phyloP scores from a whole-genome alignment of 2,329 filamentous ascomycete species.

The Didymellaceae sp. region DNA sequence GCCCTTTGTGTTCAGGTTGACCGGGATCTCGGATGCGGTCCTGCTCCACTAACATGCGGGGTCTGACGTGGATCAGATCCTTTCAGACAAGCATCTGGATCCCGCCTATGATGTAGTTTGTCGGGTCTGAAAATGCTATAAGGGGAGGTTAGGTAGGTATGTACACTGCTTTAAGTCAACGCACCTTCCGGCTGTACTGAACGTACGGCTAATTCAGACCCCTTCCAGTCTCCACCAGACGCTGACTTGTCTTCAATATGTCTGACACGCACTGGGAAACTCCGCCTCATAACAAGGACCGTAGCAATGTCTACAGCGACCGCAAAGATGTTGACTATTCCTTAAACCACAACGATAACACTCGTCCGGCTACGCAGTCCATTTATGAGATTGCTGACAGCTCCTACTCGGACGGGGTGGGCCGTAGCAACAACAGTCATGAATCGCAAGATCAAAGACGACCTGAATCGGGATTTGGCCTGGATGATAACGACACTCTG shows the following conservation, averaged over 20 bases:
- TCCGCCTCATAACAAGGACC: slow-evolving; percentile 23
- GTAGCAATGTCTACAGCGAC: slow-evolving; percentile 24
- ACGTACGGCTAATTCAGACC: too few species aligned
- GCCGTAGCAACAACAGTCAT: slow-evolving; percentile 8
- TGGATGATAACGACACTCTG: slow-evolving; percentile 10
- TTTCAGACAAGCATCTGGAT: background rate
- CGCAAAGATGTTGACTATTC: slow-evolving; percentile 24
- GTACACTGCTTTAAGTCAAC: too few species aligned
- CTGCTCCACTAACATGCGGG: slow-evolving; percentile 18
- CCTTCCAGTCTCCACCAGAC: background rate
- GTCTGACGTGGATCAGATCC: slow-evolving; percentile 7
- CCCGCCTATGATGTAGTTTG: slow-evolving; percentile 2
- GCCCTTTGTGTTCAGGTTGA: slow-evolving; percentile 12
- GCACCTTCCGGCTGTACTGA: too few species aligned
- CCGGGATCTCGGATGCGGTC: slow-evolving; percentile 11
- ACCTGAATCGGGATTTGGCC: slow-evolving; percentile 10
- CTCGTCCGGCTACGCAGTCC: slow-evolving; percentile 9
- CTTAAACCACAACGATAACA: slow-evolving; percentile 23
- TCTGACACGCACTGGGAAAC: slow-evolving; percentile 33
- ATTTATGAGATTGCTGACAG: slow-evolving; percentile 7
- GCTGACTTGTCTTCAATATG: slow-evolving; percentile 17
- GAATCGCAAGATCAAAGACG: slow-evolving; percentile 3
- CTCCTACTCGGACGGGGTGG: slow-evolving; percentile 6
- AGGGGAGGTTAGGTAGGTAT: background rate
- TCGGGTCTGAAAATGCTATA: background rate